Conservation (phyloP, 768 basidiomycete species). For the Phanerochaete sordida region DNA sequence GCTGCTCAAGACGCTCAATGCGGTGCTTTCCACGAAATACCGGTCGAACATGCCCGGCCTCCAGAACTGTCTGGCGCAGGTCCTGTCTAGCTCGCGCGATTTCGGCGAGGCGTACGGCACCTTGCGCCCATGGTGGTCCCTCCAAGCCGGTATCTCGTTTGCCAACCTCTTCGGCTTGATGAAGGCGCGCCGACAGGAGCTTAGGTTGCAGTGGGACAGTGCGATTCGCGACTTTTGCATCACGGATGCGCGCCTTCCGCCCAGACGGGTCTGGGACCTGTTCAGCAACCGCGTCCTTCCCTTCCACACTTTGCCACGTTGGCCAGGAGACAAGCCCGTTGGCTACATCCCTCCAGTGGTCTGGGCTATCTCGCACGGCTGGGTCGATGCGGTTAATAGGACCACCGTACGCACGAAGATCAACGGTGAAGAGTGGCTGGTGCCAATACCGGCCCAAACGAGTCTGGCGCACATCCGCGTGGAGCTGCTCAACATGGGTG, state of each 20-base stretch:
- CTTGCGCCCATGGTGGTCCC: background rate
- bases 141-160: too few species aligned
- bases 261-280: background rate
- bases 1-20: background rate
- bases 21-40: background rate
- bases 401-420: background rate
- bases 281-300: background rate
- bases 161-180: too few species aligned
- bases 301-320: too few species aligned
- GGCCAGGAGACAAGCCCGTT: too few species aligned
- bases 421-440: background rate
- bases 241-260: background rate
- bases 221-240: background rate
- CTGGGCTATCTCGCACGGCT: background rate
- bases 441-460: background rate
- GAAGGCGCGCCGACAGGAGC: too few species aligned
- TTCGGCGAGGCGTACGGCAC: background rate
- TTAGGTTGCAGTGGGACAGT: too few species aligned
- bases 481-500: background rate
- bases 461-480: background rate
- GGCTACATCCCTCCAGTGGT: too few species aligned
- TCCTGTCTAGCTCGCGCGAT: background rate
- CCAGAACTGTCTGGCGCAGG: background rate
- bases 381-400: background rate
- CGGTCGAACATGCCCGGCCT: background rate